Percentiles rank a stretch among this genome's conserved stretches.
Conservation (phyloP, 2,329 filamentous ascomycete species). For the Pseudocercospora musae region DNA sequence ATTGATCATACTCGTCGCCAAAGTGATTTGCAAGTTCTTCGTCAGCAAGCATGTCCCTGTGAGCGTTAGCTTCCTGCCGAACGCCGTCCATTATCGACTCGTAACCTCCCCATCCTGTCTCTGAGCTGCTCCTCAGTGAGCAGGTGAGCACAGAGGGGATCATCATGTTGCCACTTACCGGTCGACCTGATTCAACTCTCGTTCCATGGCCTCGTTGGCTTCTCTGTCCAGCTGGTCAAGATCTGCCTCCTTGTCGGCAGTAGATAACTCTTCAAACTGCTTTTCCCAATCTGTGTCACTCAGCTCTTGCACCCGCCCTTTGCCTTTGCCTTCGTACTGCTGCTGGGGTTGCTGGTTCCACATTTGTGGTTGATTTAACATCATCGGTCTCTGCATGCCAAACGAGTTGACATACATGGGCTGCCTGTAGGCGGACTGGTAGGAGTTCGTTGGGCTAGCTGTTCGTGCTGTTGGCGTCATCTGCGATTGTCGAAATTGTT, state of each 20-base stretch:
- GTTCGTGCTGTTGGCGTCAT: conserved; percentile 56
- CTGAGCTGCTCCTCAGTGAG: conserved; percentile 44
- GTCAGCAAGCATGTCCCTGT: conserved; percentile 64
- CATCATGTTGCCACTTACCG: conserved; percentile 57
- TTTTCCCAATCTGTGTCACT: conserved; percentile 95
- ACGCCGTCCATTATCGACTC: conserved; percentile 85
- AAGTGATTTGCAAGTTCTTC: conserved; percentile 61
- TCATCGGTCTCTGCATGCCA: conserved; percentile 42
- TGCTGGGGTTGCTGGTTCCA: conserved; percentile 43
- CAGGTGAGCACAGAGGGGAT: conserved; percentile 7
- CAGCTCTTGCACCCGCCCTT: conserved; percentile 78
- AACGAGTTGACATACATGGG: conserved; percentile 57
- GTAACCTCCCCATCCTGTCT: conserved; percentile 80
- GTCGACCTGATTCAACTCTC: conserved; percentile 86
- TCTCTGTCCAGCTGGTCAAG: conserved; percentile 54
- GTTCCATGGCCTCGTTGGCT: conserved; percentile 73
- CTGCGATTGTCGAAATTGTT: conserved; percentile 75
- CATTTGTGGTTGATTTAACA: conserved; percentile 26
- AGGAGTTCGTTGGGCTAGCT: conserved; percentile 54
- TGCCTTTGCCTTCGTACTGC: conserved; percentile 72
- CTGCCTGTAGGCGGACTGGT: conserved; percentile 50
- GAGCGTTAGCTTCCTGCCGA: conserved; percentile 65
- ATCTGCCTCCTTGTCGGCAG: conserved; percentile 55
- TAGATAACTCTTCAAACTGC: conserved; percentile 86
- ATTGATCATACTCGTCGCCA: conserved; percentile 76